A percentile compares a stretch with the other conserved stretches of the same genome.
Conservation (phyloP, 495 filamentous ascomycete species). For the Ascobolus immersus region DNA sequence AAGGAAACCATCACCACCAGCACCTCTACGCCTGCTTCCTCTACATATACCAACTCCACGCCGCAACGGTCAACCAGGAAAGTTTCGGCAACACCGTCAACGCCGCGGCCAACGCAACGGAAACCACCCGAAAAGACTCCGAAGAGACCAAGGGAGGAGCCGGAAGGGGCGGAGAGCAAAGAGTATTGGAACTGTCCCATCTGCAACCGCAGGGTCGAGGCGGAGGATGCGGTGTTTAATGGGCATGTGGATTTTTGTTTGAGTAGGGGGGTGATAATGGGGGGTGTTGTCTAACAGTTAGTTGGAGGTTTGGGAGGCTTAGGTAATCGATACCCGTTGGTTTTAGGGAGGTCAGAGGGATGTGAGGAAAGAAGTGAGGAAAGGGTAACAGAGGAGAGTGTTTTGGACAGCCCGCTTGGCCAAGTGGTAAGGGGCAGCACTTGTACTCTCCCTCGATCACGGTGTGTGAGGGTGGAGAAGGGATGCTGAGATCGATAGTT, state of each 20-base stretch:
- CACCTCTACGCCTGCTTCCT: neutral
- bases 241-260: conserved; percentile 86
- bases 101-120: conserved; percentile 25
- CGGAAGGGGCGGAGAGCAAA: conserved; percentile 3
- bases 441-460: too few species aligned
- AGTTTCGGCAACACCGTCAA: neutral
- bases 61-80: conserved; percentile 1
- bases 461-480: too few species aligned
- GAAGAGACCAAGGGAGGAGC: neutral
- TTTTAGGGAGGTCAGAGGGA: too few species aligned
- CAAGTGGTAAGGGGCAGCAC: too few species aligned
- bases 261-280: conserved; percentile 58
- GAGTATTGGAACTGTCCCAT: conserved; percentile 70
- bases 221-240: conserved; percentile 63
- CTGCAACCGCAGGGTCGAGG: conserved; percentile 42
- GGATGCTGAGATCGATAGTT: too few species aligned
- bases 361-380: too few species aligned
- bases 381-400: too few species aligned
- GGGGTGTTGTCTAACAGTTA: too few species aligned
- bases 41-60: conserved; percentile 2
- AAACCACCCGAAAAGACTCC: conserved; percentile 19
- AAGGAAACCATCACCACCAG: conserved; percentile 22
- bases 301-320: too few species aligned
- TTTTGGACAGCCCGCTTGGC: too few species aligned
- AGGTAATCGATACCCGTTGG: too few species aligned